Base-by-base conservation (phyloP, 2,329 filamentous ascomycete species). In the Pyrenophora seminiperda region DNA sequence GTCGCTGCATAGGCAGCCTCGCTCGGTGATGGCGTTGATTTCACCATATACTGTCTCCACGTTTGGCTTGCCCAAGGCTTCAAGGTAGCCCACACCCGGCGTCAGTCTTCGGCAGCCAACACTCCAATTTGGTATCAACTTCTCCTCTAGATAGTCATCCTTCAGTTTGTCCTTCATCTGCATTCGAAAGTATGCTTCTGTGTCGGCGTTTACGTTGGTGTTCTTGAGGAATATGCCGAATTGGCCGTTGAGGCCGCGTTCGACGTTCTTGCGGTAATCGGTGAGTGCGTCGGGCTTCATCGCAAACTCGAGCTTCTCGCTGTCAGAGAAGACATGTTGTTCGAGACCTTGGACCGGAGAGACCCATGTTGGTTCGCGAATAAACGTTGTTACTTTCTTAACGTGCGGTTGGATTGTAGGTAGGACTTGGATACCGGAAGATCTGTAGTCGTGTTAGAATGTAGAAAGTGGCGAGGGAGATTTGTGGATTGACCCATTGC, bases 401-500 rank as follows among this genome's bases (percentile, higher is more conserved):
- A 75, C 76, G 24, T 71, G 61, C 0, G 73, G 68, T 58, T 79
- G 76, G 34, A 81, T 78, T 5, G 68, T 70, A 2, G 79, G 77
- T 2, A 81, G 74, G 4, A 84, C 74, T 61, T 84, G 82, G 3
- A 81, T 76, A 1, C 78, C 82, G 5, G 79, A 80, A 33, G 80
- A 81, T 1, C 82, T 82, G 38, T 73, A 33, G 3, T 15, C 15
- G 18, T 14, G 10, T 52, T 22, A 41, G 45, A 9, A 50, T 10
- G 14, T 19, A 6, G 3, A 2, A 13, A 30, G 7, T n/a, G 19
- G 4, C 17, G 20, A 9, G n/a, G 24, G 3, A 40, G 3, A 13
- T 6, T 6, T 18, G 13, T 19, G 2, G 10, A 45, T 42, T 34
- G 14, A 74, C 62, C 74, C 75, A 41, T 77, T 82, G 13, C 82